A percentile compares a stretch with the other conserved stretches of the same genome.
Conservation (phyloP, 225 moss, liverwort and hornwort species). For the Climacium dendroides region DNA sequence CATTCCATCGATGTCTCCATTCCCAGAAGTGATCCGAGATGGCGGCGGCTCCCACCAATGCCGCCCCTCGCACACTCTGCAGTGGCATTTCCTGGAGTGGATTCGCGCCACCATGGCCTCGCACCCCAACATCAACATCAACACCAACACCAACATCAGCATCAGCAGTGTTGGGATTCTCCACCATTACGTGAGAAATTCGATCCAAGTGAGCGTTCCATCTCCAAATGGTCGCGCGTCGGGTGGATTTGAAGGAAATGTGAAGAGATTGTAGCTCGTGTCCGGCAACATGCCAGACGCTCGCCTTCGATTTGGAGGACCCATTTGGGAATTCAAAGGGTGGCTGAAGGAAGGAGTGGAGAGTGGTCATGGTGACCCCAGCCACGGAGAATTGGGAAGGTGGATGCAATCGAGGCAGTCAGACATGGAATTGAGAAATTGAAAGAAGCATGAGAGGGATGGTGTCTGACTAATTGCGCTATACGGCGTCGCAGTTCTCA, state of each 20-base stretch:
- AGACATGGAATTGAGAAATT: not conserved
- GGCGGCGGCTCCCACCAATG: not conserved
- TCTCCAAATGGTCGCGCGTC: not conserved
- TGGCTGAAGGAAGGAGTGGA: not conserved
- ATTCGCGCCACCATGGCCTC: not conserved
- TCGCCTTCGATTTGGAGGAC: not conserved
- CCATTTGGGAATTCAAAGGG: not conserved
- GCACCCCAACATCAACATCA: not conserved
- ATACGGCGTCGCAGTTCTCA: not conserved
- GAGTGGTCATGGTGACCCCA: not conserved
- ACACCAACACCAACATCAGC: not conserved
- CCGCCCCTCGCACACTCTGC: not conserved
- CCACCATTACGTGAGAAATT: not conserved
- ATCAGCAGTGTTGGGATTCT: no score
- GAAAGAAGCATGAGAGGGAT: not conserved
- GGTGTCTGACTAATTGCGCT: not conserved
- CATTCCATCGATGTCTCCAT: constrained; percentile 32
- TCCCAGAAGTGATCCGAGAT: not conserved
- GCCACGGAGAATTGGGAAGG: not conserved
- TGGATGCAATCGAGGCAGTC: not conserved
- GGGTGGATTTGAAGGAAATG: not conserved
- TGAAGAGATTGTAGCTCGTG: not conserved
- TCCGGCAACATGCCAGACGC: not conserved
- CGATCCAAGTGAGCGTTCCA: not conserved
- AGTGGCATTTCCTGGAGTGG: not conserved